These are phyloP conservation scores for Cryptococcus depauperatus DNA, from an alignment of 1,284 basidiomycete genomes.

Conservation along the genomic window DNA sequence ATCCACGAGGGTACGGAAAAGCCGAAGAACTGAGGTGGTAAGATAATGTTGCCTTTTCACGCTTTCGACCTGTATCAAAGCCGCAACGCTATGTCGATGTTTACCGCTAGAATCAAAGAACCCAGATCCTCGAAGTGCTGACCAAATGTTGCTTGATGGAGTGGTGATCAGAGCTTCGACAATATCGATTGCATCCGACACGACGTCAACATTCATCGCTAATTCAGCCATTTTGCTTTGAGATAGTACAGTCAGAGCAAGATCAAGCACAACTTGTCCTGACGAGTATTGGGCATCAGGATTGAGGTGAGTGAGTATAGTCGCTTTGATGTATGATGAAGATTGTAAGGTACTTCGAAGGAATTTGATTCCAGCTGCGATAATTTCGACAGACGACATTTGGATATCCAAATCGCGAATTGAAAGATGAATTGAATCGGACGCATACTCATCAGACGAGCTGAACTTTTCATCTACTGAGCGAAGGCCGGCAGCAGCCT, in stretches of 20 bases:
- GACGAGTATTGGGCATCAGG: conserved; percentile 8
- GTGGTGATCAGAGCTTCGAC: conserved; percentile 27
- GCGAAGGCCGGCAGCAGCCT: conserved; percentile 24
- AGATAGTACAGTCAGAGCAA: conserved; percentile 20
- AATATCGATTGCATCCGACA: conserved; percentile 27
- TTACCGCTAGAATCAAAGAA: conserved; percentile 33
- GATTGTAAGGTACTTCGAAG: conserved; percentile 23
- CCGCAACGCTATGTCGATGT: conserved; percentile 21
- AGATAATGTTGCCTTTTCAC: conserved; percentile 26
- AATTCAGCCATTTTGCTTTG: conserved; percentile 9
- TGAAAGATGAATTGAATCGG: conserved; percentile 14
- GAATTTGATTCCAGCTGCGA: conserved; percentile 24
- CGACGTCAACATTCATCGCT: conserved; percentile 11
- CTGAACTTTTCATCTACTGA: conserved; percentile 9
- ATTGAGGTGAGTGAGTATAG: conserved; percentile 12
- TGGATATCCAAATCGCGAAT: conserved; percentile 30
- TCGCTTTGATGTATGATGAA: conserved; percentile 15
- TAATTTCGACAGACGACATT: conserved; percentile 16
- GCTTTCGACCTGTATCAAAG: conserved; percentile 27
- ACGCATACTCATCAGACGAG: background rate
- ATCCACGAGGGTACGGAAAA: conserved; percentile 25
- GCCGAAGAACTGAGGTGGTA: conserved; percentile 27
- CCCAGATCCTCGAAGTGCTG: conserved; percentile 25
- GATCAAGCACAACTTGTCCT: conserved; percentile 23
- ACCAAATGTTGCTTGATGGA: conserved; percentile 23